Conservation (phyloP, 495 filamentous ascomycete species). For the Trichoderma gamsii region DNA sequence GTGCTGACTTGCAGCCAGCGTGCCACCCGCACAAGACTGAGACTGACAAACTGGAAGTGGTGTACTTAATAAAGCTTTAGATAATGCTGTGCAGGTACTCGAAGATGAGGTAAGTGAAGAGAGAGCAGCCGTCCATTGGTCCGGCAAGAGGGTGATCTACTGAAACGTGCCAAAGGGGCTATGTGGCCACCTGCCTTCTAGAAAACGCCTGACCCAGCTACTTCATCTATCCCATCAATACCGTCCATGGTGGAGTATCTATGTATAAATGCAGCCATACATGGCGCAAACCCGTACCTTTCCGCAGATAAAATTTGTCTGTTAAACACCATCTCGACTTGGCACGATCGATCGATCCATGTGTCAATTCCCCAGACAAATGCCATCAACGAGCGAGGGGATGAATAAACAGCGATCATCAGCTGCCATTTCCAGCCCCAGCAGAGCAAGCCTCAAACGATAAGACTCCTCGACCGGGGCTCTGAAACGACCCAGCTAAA, state of each 20-base stretch:
- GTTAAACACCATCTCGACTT: neutral
- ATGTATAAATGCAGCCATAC: neutral
- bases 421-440: no score
- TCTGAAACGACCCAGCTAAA: neutral
- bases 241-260: neutral
- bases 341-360: neutral
- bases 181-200: neutral
- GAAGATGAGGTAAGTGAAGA: neutral
- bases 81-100: neutral
- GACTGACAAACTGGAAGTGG: neutral
- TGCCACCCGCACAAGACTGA: neutral
- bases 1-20: neutral
- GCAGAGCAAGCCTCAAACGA: no score
- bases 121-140: neutral
- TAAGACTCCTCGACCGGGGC: neutral
- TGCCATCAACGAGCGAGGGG: neutral
- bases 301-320: no score
- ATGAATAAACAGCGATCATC: no score
- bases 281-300: no score
- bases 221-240: neutral
- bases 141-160: neutral
- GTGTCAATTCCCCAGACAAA: neutral
- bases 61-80: neutral
- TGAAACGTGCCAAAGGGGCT: constrained; percentile 3
- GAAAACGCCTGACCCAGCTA: neutral